Evolutionary conservation across 2,329 filamentous ascomycete genomes (phyloP).

Genomic region (Epichloe aotearoae): DNA sequence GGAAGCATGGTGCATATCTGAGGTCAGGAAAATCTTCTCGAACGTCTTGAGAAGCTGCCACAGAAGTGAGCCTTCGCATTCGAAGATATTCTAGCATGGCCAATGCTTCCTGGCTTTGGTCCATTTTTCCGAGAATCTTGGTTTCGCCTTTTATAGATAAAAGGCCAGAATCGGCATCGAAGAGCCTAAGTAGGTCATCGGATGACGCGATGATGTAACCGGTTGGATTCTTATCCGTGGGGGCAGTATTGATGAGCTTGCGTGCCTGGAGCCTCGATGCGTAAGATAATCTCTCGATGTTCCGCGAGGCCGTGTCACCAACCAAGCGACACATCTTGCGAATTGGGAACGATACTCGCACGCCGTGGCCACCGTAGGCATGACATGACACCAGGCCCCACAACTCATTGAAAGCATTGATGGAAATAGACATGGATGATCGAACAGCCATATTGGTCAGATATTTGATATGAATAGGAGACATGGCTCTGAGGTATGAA

Average conservation of each 20-base stretch:
- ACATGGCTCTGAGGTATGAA: conserved; percentile 77
- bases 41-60: conserved; percentile 68
- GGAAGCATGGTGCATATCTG: conserved; percentile 65
- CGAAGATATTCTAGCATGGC: conserved; percentile 77
- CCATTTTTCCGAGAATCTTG: conserved; percentile 64
- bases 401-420: conserved; percentile 71
- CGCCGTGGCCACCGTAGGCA: conserved; percentile 61
- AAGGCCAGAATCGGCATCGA: conserved; percentile 78
- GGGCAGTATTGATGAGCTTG: conserved; percentile 76
- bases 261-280: conserved; percentile 72
- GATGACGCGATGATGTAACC: conserved; percentile 86
- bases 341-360: conserved; percentile 86
- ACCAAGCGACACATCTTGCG: conserved; percentile 84
- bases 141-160: conserved; percentile 80
- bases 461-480: conserved; percentile 80
- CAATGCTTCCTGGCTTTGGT: conserved; percentile 69
- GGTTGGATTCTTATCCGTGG: conserved; percentile 68
- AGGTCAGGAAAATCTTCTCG: conserved; percentile 68
- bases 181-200: conserved; percentile 69
- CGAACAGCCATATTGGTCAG: conserved; percentile 78
- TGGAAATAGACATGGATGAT: conserved; percentile 91
- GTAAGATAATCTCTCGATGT: conserved; percentile 79
- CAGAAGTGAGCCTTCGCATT: conserved; percentile 59
- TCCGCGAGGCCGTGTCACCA: conserved; percentile 73
- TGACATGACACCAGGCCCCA: conserved; percentile 87